These are phyloP conservation scores for Carex sylvatica DNA, from an alignment of 202 grass and related monocot genomes.

Conservation along the genomic window DNA sequence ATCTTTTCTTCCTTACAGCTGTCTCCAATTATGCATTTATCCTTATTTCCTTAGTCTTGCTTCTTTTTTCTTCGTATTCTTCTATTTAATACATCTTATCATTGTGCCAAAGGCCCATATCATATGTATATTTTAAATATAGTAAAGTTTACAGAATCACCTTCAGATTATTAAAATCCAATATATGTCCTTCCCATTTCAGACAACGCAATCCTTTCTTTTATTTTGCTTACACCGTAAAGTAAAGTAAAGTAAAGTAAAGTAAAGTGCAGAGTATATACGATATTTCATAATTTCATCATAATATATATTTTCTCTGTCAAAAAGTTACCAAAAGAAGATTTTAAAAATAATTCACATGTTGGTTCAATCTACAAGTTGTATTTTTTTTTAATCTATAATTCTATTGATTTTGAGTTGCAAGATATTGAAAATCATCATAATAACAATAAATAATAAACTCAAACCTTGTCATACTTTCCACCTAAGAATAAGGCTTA, in stretches of 20 bases:
- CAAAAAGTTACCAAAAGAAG: too few relatives aligned
- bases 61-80: background rate
- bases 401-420: background rate
- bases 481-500: too few relatives aligned
- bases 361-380: background rate
- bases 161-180: background rate
- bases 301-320: too few relatives aligned
- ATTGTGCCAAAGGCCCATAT: background rate
- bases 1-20: constrained; percentile 24
- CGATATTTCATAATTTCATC: background rate
- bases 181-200: background rate
- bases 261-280: background rate
- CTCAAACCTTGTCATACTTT: too few relatives aligned
- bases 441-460: too few relatives aligned
- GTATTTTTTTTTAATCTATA: background rate
- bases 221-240: background rate
- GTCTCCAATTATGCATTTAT: constrained; percentile 28
- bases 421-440: too few relatives aligned
- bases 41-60: background rate
- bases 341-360: background rate
- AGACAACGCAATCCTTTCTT: background rate
- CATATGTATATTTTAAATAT: background rate
- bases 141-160: background rate
- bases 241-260: too few relatives aligned
- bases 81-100: constrained; percentile 19